These are phyloP conservation scores for Rhynchospora pubera DNA, from an alignment of 176 grass and related monocot species.

Conservation along the genomic window DNA sequence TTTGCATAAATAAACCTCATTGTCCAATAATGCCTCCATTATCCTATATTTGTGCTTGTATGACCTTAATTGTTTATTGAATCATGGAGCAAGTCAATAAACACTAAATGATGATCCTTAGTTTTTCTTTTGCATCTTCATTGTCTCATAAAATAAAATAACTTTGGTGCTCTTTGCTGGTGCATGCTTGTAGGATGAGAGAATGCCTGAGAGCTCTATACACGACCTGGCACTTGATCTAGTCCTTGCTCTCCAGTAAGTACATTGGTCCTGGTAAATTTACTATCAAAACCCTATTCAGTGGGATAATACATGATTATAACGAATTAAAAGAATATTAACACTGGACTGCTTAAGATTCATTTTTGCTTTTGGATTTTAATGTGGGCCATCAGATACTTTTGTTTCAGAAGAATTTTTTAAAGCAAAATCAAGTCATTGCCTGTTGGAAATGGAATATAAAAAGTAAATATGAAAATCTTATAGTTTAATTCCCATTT, in stretches of 20 bases:
- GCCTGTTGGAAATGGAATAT: not conserved
- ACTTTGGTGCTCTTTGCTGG: not conserved
- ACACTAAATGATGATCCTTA: not conserved
- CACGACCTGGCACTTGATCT: slow-evolving; percentile 80
- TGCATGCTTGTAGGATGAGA: slow-evolving; percentile 52
- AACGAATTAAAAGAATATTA: not conserved
- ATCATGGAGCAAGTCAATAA: not conserved
- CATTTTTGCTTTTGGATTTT: not conserved
- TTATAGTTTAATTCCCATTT: not conserved
- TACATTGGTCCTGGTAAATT: not conserved
- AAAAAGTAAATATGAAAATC: not conserved
- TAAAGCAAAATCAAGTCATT: not conserved
- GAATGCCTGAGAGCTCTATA: slow-evolving; percentile 79
- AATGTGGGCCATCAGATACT: not conserved
- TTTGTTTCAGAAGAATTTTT: not conserved
- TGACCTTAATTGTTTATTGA: not conserved
- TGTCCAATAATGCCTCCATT: not conserved
- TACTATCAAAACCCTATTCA: not conserved
- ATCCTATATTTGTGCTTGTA: not conserved
- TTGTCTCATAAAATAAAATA: not conserved
- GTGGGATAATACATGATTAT: not conserved
- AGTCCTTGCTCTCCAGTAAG: slow-evolving; percentile 88
- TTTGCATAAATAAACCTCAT: not conserved
- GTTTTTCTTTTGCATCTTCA: not conserved
- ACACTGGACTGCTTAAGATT: not conserved